Evolutionary conservation across 257 asterid genomes (phyloP).

Genomic region (Solanum tarapatanum): DNA sequence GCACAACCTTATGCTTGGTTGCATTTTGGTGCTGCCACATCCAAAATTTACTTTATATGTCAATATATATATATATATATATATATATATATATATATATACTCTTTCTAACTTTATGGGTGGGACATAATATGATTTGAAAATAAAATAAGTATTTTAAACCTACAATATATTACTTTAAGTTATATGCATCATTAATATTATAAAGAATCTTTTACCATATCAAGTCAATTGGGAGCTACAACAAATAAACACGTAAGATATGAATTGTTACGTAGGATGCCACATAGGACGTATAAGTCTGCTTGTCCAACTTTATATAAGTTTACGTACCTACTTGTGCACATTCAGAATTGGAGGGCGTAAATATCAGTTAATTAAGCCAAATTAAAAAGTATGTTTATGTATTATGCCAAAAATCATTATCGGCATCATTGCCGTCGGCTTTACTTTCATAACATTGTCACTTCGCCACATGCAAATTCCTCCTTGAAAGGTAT

Average conservation of each 20-base stretch:
- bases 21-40: neutral
- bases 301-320: too few relatives aligned
- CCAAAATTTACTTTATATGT: neutral
- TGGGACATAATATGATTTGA: neutral
- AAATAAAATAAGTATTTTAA: neutral
- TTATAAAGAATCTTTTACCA: accelerated
- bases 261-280: too few relatives aligned
- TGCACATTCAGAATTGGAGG: accelerated
- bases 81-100: too few relatives aligned
- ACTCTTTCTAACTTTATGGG: too few relatives aligned
- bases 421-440: too few relatives aligned
- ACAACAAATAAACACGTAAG: too few relatives aligned
- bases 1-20: neutral
- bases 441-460: neutral
- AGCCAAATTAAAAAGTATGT: too few relatives aligned
- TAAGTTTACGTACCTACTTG: accelerated
- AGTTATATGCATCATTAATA: neutral
- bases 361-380: too few relatives aligned
- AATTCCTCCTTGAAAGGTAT: neutral
- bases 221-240: accelerated
- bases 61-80: neutral
- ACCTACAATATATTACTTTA: too few relatives aligned
- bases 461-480: neutral
- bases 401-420: too few relatives aligned
- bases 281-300: too few relatives aligned